Percentiles rank a stretch among this genome's conserved stretches.
Evolutionary conservation across 176 grass and related monocot genomes (phyloP).

Genomic region (Melocanna baccifera): DNA sequence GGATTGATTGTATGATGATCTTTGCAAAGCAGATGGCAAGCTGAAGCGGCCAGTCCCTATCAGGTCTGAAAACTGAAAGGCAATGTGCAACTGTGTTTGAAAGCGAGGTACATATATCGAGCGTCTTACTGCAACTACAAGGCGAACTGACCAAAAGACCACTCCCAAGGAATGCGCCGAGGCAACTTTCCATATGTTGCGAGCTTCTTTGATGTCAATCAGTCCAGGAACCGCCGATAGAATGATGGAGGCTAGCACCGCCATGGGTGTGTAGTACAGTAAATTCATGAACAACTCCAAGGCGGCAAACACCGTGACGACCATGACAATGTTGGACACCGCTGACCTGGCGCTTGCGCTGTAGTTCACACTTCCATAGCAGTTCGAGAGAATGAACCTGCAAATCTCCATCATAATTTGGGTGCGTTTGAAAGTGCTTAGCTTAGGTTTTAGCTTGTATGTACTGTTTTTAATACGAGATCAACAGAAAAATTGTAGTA

Average conservation of each 20-base stretch:
- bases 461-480: background rate
- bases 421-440: too few relatives aligned
- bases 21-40: slow-evolving; percentile 74
- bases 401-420: background rate
- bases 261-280: slow-evolving; percentile 89
- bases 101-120: background rate
- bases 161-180: slow-evolving; percentile 80
- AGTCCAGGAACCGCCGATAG: slow-evolving; percentile 84
- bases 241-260: slow-evolving; percentile 93
- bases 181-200: slow-evolving; percentile 76
- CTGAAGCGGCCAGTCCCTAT: slow-evolving; percentile 24
- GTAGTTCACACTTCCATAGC: slow-evolving; percentile 90
- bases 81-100: background rate
- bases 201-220: slow-evolving; percentile 78
- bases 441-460: too few relatives aligned
- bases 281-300: slow-evolving; percentile 68
- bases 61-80: slow-evolving; percentile 14
- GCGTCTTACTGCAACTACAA: slow-evolving; percentile 60
- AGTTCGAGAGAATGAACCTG: slow-evolving; percentile 92
- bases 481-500: too few relatives aligned
- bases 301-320: slow-evolving; percentile 61
- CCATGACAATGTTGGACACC: slow-evolving; percentile 87
- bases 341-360: slow-evolving; percentile 81
- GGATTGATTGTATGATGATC: slow-evolving; percentile 71
- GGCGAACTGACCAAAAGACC: slow-evolving; percentile 82